Conservation (phyloP, 1,284 basidiomycete genomes). For the Vanrija sp. region DNA sequence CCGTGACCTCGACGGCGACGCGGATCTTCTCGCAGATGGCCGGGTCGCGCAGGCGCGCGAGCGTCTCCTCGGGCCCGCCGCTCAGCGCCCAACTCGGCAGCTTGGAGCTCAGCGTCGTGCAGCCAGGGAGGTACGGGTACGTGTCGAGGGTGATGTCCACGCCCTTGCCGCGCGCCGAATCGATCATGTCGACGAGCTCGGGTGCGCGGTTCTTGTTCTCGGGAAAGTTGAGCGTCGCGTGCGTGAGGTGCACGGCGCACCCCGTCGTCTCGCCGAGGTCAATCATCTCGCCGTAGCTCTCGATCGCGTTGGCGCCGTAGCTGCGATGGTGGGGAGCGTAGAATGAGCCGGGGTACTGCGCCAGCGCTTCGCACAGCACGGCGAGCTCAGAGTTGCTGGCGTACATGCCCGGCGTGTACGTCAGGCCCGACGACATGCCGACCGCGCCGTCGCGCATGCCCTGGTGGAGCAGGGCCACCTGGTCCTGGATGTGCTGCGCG, state of each 20-base stretch:
- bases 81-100: constrained; percentile 41
- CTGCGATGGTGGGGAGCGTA: constrained; percentile 46
- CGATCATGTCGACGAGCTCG: constrained; percentile 35
- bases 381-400: constrained; percentile 42
- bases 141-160: constrained; percentile 43
- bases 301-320: constrained; percentile 40
- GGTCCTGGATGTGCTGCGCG: constrained; percentile 25
- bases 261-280: constrained; percentile 31
- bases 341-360: constrained; percentile 34
- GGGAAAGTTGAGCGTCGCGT: constrained; percentile 45
- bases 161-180: constrained; percentile 24
- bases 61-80: constrained; percentile 38
- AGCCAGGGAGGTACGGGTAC: constrained; percentile 46
- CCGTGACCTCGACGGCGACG: constrained; percentile 34
- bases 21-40: constrained; percentile 34
- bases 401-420: constrained; percentile 49
- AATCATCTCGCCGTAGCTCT: constrained; percentile 44
- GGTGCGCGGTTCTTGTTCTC: constrained; percentile 40
- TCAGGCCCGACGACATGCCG: constrained; percentile 46
- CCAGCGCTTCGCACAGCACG: constrained; percentile 28
- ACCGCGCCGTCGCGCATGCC: constrained; percentile 42
- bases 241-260: constrained; percentile 44
- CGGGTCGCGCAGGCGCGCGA: constrained; percentile 31
- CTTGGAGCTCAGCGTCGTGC: constrained; percentile 42
- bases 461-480: constrained; percentile 27